Percentiles rank a stretch among this genome's conserved stretches.
These are phyloP conservation scores for Coniosporium tulheliwenetii DNA, from an alignment of 2,329 filamentous ascomycete species.

Conservation along the genomic window DNA sequence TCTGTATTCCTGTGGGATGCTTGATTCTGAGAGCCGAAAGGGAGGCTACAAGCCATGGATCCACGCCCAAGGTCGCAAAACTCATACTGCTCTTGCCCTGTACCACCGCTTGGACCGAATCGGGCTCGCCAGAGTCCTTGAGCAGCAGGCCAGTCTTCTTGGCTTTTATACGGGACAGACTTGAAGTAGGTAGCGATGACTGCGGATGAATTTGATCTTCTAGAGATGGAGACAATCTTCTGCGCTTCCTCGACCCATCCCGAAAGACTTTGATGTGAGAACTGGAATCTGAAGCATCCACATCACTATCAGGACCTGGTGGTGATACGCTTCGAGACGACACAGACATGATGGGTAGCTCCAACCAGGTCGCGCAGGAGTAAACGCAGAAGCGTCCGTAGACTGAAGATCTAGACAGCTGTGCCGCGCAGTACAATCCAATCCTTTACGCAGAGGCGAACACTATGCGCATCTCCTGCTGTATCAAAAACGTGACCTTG, in stretches of 20 bases:
- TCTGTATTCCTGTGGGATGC: slow-evolving; percentile 82
- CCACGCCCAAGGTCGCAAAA: slow-evolving; percentile 58
- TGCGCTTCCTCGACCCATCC: slow-evolving; percentile 18
- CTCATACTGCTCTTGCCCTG: slow-evolving; percentile 31
- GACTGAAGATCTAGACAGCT: no score
- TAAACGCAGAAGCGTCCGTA: no score
- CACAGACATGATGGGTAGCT: no score
- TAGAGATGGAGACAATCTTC: slow-evolving; percentile 13
- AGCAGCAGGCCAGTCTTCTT: slow-evolving; percentile 8
- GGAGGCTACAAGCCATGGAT: slow-evolving; percentile 78
- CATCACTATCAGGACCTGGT: no score
- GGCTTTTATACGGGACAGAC: slow-evolving; percentile 19
- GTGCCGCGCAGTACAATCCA: no score
- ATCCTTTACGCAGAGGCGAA: no score
- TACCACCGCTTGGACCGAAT: slow-evolving; percentile 1
- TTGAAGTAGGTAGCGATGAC: slow-evolving; percentile 5
- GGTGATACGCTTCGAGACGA: no score
- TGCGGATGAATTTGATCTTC: slow-evolving; percentile 4
- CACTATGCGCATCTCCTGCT: no score
- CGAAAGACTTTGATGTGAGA: slow-evolving; percentile 4
- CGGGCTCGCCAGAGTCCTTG: slow-evolving; percentile 1
- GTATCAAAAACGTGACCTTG: no score
- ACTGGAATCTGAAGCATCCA: neutral
- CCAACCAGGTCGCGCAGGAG: no score
- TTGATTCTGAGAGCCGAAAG: slow-evolving; percentile 66